These are phyloP conservation scores for Lachancea nothofagi DNA, from an alignment of 805 yeast genomes.

Conservation along the genomic window DNA sequence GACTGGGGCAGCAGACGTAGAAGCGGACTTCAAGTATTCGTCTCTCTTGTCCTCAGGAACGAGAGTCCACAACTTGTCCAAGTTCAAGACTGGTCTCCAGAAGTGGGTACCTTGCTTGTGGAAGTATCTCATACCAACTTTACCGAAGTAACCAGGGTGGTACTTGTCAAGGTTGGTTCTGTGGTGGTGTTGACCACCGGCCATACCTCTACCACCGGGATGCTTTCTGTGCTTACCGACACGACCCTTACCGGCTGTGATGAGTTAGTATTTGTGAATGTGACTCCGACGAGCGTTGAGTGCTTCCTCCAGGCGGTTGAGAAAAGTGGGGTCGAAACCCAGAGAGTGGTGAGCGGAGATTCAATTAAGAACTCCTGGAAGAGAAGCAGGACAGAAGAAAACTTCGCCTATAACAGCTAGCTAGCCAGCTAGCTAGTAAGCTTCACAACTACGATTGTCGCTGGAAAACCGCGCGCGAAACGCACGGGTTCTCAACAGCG, in stretches of 20 bases:
- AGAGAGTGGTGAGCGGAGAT: background rate
- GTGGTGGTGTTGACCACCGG: conserved; percentile 99
- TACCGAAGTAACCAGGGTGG: conserved; percentile 99
- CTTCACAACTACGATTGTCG: too few relatives aligned
- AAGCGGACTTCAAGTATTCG: conserved; percentile 78
- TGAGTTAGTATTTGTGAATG: conserved; percentile 19
- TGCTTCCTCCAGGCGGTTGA: background rate
- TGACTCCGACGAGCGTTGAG: conserved; percentile 1
- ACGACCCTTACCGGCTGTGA: conserved; percentile 99
- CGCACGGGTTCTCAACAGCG: too few relatives aligned
- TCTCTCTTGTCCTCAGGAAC: conserved; percentile 92
- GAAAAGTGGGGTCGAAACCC: background rate
- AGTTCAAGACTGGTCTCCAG: conserved; percentile 98
- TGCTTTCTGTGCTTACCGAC: conserved; percentile 99
- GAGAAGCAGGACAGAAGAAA: conserved; percentile 1
- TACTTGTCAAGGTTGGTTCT: conserved; percentile 99
- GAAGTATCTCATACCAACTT: conserved; percentile 99
- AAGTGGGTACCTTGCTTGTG: conserved; percentile 89
- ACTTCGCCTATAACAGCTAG: background rate
- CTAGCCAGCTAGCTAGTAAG: background rate
- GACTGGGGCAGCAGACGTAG: conserved; percentile 93
- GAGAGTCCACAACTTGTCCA: conserved; percentile 97
- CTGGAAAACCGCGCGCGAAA: background rate
- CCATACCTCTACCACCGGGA: conserved; percentile 99
- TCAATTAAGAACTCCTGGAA: background rate